Evolutionary conservation across 1,284 basidiomycete genomes (phyloP).

Genomic region (Testicularia cyperi): DNA sequence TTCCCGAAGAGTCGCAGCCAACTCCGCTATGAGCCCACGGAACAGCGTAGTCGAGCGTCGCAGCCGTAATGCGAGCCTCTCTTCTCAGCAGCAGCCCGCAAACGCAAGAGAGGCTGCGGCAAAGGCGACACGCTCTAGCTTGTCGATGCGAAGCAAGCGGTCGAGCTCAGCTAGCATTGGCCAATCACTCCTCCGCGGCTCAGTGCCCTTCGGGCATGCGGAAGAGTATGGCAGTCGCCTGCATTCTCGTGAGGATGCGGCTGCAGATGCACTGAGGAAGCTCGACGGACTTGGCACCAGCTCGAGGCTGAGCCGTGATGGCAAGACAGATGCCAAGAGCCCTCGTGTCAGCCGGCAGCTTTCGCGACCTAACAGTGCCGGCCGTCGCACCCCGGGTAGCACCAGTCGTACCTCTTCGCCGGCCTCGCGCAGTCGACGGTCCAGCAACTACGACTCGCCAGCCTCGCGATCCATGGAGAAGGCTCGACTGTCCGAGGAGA

Average conservation of each 20-base stretch:
- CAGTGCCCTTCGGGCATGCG: constrained; percentile 39
- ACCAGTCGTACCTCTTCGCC: constrained; percentile 41
- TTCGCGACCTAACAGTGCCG: constrained; percentile 41
- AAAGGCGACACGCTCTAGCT: constrained; percentile 17
- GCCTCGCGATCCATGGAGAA: constrained; percentile 30
- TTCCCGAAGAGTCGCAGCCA: neutral
- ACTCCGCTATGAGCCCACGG: neutral
- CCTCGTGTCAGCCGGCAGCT: constrained; percentile 36
- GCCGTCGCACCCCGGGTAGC: constrained; percentile 27
- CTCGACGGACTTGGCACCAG: constrained; percentile 81
- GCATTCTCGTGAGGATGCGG: constrained; percentile 70
- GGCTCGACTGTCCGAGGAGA: constrained; percentile 13
- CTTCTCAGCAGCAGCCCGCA: constrained; percentile 2
- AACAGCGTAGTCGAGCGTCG: neutral
- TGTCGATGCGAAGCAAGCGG: constrained; percentile 29
- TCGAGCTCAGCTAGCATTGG: constrained; percentile 64
- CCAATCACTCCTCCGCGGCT: constrained; percentile 54
- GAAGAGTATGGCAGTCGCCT: constrained; percentile 40
- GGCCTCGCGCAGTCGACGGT: constrained; percentile 19
- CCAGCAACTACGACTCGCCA: constrained; percentile 28
- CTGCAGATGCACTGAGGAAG: constrained; percentile 86
- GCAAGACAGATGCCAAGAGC: constrained; percentile 28
- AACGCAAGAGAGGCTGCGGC: constrained; percentile 3
- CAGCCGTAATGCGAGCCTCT: neutral
- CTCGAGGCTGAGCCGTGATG: constrained; percentile 36